A percentile compares a stretch with the other conserved stretches of the same genome.
Conservation (phyloP, 2,329 filamentous ascomycete genomes). For the Neonectria neomacrospora region DNA sequence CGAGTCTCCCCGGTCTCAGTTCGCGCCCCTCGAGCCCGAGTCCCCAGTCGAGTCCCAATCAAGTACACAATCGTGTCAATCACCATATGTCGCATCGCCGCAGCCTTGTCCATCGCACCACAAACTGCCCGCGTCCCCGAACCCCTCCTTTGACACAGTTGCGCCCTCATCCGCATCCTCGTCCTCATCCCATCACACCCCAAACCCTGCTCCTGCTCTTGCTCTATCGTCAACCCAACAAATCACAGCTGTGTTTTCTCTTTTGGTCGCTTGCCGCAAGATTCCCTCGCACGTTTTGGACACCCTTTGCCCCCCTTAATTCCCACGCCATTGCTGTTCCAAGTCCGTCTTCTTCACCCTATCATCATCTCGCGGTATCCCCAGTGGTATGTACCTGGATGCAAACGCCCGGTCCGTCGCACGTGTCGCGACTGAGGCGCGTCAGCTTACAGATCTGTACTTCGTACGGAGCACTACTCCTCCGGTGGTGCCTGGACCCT, state of each 20-base stretch:
- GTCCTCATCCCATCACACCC: background rate
- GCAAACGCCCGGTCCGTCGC: constrained; percentile 7
- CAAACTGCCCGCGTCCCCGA: background rate
- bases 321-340: background rate
- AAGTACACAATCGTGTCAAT: constrained; percentile 18
- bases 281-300: constrained; percentile 16
- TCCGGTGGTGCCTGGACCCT: constrained; percentile 44
- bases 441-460: constrained; percentile 16
- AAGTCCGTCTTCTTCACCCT: constrained; percentile 1
- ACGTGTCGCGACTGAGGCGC: constrained; percentile 18
- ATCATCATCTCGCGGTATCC: background rate
- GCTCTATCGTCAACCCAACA: background rate
- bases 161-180: too few relatives aligned
- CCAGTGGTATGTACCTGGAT: background rate
- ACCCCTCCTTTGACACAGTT: background rate
- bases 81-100: constrained; percentile 10
- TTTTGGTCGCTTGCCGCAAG: constrained; percentile 4
- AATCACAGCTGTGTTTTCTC: constrained; percentile 1
- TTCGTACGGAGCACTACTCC: constrained; percentile 32
- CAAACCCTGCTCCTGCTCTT: background rate
- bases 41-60: constrained; percentile 19
- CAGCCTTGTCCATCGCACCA: constrained; percentile 20
- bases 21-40: background rate
- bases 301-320: background rate
- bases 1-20: background rate